These are phyloP conservation scores for Pseudonitzschia delicatissima DNA, from an alignment of 108 stramenopile genomes.

Conservation along the genomic window DNA sequence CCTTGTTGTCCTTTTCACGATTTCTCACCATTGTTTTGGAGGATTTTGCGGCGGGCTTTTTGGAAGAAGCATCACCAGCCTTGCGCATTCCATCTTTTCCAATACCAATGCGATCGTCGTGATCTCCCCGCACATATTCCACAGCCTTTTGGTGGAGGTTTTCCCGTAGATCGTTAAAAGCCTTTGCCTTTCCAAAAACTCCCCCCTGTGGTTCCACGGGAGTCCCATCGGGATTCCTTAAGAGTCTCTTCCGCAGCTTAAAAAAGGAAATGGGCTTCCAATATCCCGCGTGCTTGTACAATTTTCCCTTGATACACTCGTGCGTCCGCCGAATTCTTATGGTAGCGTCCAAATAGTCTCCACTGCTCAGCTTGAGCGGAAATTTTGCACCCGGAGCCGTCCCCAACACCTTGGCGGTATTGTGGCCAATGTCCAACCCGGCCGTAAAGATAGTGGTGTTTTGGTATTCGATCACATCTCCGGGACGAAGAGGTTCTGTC, in stretches of 20 bases:
- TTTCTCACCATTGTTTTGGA: neutral
- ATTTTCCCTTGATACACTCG: constrained; percentile 32
- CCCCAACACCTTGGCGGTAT: neutral
- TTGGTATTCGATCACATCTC: constrained; percentile 67
- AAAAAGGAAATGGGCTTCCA: neutral
- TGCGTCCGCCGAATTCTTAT: constrained; percentile 45
- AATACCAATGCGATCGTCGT: neutral
- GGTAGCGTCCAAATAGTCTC: constrained; percentile 38
- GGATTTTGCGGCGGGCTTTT: neutral
- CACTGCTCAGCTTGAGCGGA: constrained; percentile 41
- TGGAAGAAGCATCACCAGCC: no score
- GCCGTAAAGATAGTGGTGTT: constrained; percentile 47
- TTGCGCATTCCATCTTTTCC: neutral
- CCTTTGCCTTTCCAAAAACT: neutral
- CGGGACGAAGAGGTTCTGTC: constrained; percentile 57
- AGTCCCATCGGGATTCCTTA: neutral
- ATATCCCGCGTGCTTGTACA: constrained; percentile 47
- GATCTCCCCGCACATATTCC: constrained; percentile 8
- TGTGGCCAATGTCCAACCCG: constrained; percentile 44
- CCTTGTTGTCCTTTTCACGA: neutral
- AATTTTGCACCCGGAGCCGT: constrained; percentile 19
- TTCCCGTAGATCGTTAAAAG: neutral
- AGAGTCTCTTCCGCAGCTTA: neutral
- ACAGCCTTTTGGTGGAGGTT: neutral
- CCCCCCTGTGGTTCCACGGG: neutral